Conservation (phyloP, 1,139 yeast genomes). For the Arxiozyma slooffiae region DNA sequence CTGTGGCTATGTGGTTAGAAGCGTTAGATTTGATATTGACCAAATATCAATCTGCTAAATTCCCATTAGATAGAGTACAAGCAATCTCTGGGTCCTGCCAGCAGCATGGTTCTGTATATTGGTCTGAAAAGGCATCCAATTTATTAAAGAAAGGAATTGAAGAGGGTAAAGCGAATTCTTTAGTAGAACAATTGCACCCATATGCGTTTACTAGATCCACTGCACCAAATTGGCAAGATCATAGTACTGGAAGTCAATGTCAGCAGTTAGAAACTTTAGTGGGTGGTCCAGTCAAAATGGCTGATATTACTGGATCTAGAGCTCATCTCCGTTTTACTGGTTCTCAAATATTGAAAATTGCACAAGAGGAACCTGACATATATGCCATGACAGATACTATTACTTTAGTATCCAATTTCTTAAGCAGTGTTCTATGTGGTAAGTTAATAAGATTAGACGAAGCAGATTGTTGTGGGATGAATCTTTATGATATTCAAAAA, state of each 20-base stretch:
- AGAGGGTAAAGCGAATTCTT: constrained; percentile 20
- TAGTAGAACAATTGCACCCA: constrained; percentile 40
- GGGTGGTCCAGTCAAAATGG: constrained; percentile 51
- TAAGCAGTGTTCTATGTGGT: constrained; percentile 65
- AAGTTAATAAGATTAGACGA: constrained; percentile 57
- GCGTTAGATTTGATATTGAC: constrained; percentile 59
- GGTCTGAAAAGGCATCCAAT: constrained; percentile 46
- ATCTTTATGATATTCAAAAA: constrained; percentile 57
- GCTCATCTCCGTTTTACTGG: constrained; percentile 91
- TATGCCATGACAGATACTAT: constrained; percentile 54
- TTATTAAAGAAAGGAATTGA: constrained; percentile 31
- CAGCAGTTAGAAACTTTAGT: constrained; percentile 48
- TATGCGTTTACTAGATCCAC: constrained; percentile 49
- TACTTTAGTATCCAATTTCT: constrained; percentile 68
- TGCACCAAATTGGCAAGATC: constrained; percentile 95
- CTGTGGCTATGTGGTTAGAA: constrained; percentile 83
- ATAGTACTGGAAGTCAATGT: constrained; percentile 68
- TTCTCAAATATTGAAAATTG: constrained; percentile 71
- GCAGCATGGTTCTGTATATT: constrained; percentile 85
- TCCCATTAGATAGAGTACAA: constrained; percentile 51
- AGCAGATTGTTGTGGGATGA: constrained; percentile 90
- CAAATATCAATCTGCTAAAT: constrained; percentile 33
- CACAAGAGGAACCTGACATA: constrained; percentile 43
- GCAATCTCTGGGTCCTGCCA: constrained; percentile 84
- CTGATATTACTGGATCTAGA: constrained; percentile 67